Evolutionary conservation across 805 yeast species (phyloP).

Genomic region (Hanseniaspora hatyaiensis): DNA sequence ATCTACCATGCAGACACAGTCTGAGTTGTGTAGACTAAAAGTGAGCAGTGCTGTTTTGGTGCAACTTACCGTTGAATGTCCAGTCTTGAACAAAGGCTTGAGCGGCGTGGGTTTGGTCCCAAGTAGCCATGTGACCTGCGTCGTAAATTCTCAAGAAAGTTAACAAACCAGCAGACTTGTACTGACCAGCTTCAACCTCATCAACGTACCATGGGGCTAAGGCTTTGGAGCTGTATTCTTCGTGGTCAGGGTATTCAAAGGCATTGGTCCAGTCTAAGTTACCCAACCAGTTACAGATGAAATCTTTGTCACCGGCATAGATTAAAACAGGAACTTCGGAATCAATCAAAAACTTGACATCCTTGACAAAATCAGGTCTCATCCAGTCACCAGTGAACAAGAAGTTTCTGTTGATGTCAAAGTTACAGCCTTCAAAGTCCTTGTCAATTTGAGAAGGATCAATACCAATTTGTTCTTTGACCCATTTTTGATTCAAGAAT

Average conservation of each 20-base stretch:
- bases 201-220: constrained; percentile 36
- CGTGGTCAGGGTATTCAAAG: constrained; percentile 54
- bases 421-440: constrained; percentile 65
- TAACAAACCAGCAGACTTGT: constrained; percentile 53
- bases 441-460: constrained; percentile 33
- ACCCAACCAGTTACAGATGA: constrained; percentile 94
- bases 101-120: constrained; percentile 68
- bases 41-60: constrained; percentile 15
- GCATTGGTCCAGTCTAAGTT: constrained; percentile 74
- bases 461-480: constrained; percentile 75
- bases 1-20: too few species aligned
- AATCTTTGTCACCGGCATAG: constrained; percentile 94
- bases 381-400: constrained; percentile 82
- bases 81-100: constrained; percentile 77
- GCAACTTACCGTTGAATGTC: constrained; percentile 32
- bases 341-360: constrained; percentile 61
- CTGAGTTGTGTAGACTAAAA: background rate
- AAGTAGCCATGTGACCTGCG: constrained; percentile 96
- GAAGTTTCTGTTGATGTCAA: constrained; percentile 68
- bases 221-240: constrained; percentile 40
- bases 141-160: constrained; percentile 75
- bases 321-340: constrained; percentile 67
- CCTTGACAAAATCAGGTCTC: constrained; percentile 66
- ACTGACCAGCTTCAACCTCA: constrained; percentile 54
- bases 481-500: constrained; percentile 66